These are phyloP conservation scores for Zopfia rhizophila DNA, from an alignment of 2,329 filamentous ascomycete species.

Conservation along the genomic window DNA sequence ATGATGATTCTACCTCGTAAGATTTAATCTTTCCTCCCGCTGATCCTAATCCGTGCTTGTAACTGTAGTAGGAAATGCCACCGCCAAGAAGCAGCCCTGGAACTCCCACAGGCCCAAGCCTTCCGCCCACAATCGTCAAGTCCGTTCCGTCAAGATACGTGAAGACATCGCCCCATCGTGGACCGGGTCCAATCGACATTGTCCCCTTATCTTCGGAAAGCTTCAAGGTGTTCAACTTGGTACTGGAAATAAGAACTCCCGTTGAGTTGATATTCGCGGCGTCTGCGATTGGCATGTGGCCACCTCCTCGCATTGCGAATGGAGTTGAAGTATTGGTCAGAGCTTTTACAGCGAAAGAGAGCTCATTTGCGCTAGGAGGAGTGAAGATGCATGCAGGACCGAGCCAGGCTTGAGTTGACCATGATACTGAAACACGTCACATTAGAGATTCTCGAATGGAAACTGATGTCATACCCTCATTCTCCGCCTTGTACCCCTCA, in stretches of 20 bases:
- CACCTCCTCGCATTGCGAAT: slow-evolving; percentile 35
- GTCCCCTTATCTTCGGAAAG: slow-evolving; percentile 35
- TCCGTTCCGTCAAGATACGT: slow-evolving; percentile 30
- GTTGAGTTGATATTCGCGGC: slow-evolving; percentile 30
- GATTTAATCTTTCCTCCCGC: slow-evolving; percentile 24
- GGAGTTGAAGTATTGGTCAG: slow-evolving; percentile 22
- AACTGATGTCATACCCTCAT: slow-evolving; percentile 8
- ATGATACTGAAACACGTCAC: slow-evolving; percentile 17
- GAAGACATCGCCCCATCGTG: slow-evolving; percentile 43
- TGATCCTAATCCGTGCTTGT: slow-evolving; percentile 29
- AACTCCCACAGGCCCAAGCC: slow-evolving; percentile 39
- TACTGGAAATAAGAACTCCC: slow-evolving; percentile 29
- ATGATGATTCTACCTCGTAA: slow-evolving; percentile 22
- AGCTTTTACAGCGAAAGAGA: slow-evolving; percentile 28
- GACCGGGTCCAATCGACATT: slow-evolving; percentile 38
- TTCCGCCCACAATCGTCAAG: slow-evolving; percentile 36
- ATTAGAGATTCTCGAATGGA: background rate
- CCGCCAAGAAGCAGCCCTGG: slow-evolving; percentile 41
- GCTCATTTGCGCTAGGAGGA: slow-evolving; percentile 22
- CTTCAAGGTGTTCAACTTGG: slow-evolving; percentile 32
- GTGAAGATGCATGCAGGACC: slow-evolving; percentile 31
- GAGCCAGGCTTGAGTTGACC: slow-evolving; percentile 20
- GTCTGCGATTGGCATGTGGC: slow-evolving; percentile 36
- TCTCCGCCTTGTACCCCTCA: slow-evolving; percentile 15
- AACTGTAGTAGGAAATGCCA: slow-evolving; percentile 33